Base-by-base conservation (phyloP, 768 basidiomycete genomes). In the Melanogaster broomeanus region DNA sequence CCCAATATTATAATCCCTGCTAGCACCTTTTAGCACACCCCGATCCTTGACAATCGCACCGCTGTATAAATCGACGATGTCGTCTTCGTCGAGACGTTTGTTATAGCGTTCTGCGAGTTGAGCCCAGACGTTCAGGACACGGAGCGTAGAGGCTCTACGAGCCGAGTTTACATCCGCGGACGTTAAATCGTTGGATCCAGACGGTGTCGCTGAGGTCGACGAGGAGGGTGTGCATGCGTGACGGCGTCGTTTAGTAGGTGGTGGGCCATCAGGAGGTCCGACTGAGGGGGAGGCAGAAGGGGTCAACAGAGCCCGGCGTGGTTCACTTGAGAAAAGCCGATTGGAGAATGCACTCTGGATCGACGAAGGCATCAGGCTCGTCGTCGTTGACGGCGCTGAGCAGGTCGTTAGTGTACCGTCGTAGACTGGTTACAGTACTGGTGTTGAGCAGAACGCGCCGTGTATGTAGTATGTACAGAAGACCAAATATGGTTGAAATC, bases 21-120 rank as follows among this genome's bases (percentile, higher is more conserved):
- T 61, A 15, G 74, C 67, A 15, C 61, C 58, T 41, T 81, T 78
- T 37, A 88, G 70, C 4, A 88, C 77, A 2, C 90, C 90, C 52
- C 87, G 80, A 65, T 92, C 87, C 59, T 80, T 82, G 51, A 88
- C 72, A 37, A 92, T 74, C 53, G 78, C 66, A 11, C 76, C 79
- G 11, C 81, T 83, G 48, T 74, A 71, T 3, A 93, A 70, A 61
- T 91, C 85, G 28, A 92, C 74, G 41, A 91, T 84, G 64, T 93
- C 90, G 66, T 92, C 90, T 61, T 91, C 84, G 57, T 88, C 87
- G 34, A 89, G 70, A 39, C 77, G 76, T 45, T 80, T 77, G 30
- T 79, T 76, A 62, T 90, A 87, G 22, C 87, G 79, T 42, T 85
- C 81, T 3, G 80, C 88, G 4, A 92, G 79, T 45, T 80, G 74